These are phyloP conservation scores for Pythium aquatile DNA, from an alignment of 352 stramenopile species.

Conservation along the genomic window DNA sequence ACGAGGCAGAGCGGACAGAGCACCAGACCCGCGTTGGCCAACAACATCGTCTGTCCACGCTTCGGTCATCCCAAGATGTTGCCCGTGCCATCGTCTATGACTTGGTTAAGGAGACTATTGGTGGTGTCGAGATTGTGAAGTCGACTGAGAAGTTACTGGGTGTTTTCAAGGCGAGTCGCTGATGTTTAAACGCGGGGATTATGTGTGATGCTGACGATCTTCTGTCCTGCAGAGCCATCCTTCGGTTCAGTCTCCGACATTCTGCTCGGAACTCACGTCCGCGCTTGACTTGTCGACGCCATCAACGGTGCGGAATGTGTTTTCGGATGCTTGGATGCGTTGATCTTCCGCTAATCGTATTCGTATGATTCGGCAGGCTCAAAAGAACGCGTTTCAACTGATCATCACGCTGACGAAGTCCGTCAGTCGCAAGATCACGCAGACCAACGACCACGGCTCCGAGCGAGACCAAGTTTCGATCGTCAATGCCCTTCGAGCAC, in stretches of 20 bases:
- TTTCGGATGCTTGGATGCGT: background rate
- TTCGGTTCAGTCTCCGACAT: constrained; percentile 67
- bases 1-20: constrained; percentile 44
- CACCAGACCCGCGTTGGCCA: constrained; percentile 16
- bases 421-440: constrained; percentile 51
- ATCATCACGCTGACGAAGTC: constrained; percentile 74
- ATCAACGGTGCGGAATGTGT: constrained; percentile 26
- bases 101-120: constrained; percentile 60
- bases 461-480: constrained; percentile 62
- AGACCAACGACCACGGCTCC: constrained; percentile 28
- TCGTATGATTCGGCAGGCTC: constrained; percentile 33
- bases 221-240: constrained; percentile 41
- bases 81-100: constrained; percentile 42
- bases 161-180: constrained; percentile 62
- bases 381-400: constrained; percentile 72
- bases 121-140: constrained; percentile 66
- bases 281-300: constrained; percentile 39
- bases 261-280: constrained; percentile 50
- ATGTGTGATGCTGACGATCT: background rate
- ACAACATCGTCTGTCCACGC: constrained; percentile 8
- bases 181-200: background rate
- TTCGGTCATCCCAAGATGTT: constrained; percentile 28
- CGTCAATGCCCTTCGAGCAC: constrained; percentile 59
- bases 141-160: constrained; percentile 63
- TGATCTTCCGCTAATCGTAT: too few relatives aligned